Percentiles rank a stretch among this genome's conserved stretches.
Conservation (phyloP, 1,139 yeast genomes). For the Diutina neorugosa region DNA sequence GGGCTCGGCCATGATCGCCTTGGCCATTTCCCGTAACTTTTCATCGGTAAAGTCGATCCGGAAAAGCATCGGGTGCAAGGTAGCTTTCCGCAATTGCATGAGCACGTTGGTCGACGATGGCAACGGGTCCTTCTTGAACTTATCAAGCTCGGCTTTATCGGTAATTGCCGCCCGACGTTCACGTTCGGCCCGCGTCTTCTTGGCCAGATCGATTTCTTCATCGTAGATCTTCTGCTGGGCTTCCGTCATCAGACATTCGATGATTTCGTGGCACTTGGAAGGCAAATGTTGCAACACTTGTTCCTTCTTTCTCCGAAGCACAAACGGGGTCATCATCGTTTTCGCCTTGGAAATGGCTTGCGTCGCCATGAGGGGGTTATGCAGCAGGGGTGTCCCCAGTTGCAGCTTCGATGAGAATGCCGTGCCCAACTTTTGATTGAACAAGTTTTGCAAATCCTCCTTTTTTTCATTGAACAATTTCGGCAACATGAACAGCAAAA, state of each 20-base stretch:
- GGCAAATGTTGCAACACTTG: constrained; percentile 90
- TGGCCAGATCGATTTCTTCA: constrained; percentile 37
- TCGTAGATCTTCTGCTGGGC: constrained; percentile 52
- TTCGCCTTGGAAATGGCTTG: constrained; percentile 90
- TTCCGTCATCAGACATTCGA: constrained; percentile 49
- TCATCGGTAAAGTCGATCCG: constrained; percentile 47
- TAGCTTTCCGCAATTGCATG: constrained; percentile 64
- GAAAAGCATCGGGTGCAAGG: constrained; percentile 64
- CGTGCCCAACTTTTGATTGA: constrained; percentile 46
- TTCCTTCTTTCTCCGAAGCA: constrained; percentile 78
- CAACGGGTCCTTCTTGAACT: constrained; percentile 22
- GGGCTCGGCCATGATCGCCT: constrained; percentile 68
- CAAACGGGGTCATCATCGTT: constrained; percentile 97
- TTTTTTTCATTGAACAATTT: constrained; percentile 66
- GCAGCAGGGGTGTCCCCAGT: constrained; percentile 28
- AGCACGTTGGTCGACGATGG: constrained; percentile 41
- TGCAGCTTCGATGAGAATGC: constrained; percentile 38
- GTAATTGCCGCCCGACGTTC: constrained; percentile 33
- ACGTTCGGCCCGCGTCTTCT: constrained; percentile 35
- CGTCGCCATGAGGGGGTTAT: constrained; percentile 74
- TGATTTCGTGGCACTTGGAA: constrained; percentile 50
- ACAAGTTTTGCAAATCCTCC: constrained; percentile 71
- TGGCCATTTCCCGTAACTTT: constrained; percentile 53
- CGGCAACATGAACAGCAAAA: constrained; percentile 85
- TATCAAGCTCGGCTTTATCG: constrained; percentile 23